Evolutionary conservation across 352 stramenopile genomes (phyloP).

Genomic region (Phytophthora fragariae): DNA sequence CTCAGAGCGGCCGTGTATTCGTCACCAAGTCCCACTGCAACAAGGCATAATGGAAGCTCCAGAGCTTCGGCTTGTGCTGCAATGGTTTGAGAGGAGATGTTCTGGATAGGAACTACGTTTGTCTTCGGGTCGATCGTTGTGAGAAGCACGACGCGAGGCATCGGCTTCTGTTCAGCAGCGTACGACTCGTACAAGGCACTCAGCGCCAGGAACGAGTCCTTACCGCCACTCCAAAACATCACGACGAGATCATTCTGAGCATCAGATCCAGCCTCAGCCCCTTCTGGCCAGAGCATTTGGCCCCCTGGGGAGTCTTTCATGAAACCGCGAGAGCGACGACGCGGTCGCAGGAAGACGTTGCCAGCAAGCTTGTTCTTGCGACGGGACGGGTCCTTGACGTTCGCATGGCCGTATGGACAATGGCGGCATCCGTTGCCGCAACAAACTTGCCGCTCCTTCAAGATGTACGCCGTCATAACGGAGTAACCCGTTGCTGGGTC

Average conservation of each 20-base stretch:
- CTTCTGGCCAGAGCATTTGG: slow-evolving; percentile 42
- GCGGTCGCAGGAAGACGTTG: slow-evolving; percentile 45
- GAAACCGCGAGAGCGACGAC: slow-evolving; percentile 31
- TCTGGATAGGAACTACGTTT: slow-evolving; percentile 85
- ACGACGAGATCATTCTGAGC: slow-evolving; percentile 67
- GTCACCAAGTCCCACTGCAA: slow-evolving; percentile 58
- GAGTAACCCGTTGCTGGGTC: slow-evolving; percentile 88
- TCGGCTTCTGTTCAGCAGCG: slow-evolving; percentile 37
- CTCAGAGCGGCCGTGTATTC: slow-evolving; percentile 43
- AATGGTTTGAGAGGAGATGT: slow-evolving; percentile 77
- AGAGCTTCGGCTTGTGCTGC: slow-evolving; percentile 77
- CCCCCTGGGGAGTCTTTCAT: slow-evolving; percentile 33
- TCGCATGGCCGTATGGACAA: slow-evolving; percentile 90
- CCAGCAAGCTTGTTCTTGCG: slow-evolving; percentile 52
- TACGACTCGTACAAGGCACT: slow-evolving; percentile 47
- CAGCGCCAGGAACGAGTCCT: slow-evolving; percentile 91
- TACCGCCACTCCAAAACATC: slow-evolving; percentile 90
- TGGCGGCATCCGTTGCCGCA: slow-evolving; percentile 92
- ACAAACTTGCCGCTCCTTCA: slow-evolving; percentile 82
- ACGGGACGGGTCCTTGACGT: slow-evolving; percentile 58
- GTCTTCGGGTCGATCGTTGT: slow-evolving; percentile 86
- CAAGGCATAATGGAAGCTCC: slow-evolving; percentile 77
- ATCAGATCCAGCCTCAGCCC: slow-evolving; percentile 9
- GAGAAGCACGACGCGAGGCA: slow-evolving; percentile 77
- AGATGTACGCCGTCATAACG: slow-evolving; percentile 88